phyloP scores from a whole-genome alignment of 768 basidiomycete species.

The Trichaptum fuscoviolaceum region DNA sequence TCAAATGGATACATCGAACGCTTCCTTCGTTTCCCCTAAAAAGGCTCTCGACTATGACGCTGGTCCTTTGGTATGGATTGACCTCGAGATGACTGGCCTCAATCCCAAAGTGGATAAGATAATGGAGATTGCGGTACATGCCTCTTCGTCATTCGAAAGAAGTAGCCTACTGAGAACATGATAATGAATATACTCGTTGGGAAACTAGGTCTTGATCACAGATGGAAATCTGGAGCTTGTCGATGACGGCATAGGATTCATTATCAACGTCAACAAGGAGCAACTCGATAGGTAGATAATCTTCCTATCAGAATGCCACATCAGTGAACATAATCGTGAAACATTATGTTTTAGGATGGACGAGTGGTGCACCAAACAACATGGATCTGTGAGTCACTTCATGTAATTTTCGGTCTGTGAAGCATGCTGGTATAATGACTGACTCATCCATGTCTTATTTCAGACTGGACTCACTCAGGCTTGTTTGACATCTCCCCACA shows the following conservation, averaged over 20 bases:
- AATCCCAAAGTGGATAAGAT: conserved; percentile 61
- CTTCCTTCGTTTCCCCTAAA: neutral
- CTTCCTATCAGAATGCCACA: conserved; percentile 7
- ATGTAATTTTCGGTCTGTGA: neutral
- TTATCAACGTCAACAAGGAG: conserved; percentile 68
- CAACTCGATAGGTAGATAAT: conserved; percentile 60
- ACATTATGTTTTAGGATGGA: conserved; percentile 55
- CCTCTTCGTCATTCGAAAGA: conserved; percentile 1
- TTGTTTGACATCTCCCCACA: conserved; percentile 67
- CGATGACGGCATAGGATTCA: conserved; percentile 73
- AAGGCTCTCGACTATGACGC: conserved; percentile 37
- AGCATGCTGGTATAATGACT: neutral
- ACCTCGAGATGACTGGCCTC: conserved; percentile 87
- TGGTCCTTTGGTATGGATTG: conserved; percentile 77
- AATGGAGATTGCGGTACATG: conserved; percentile 69
- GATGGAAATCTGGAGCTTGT: conserved; percentile 77
- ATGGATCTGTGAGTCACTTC: conserved; percentile 37
- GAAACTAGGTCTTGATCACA: conserved; percentile 80
- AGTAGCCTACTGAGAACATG: neutral
- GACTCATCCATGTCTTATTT: neutral
- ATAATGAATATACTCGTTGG: neutral
- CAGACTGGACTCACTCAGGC: conserved; percentile 81
- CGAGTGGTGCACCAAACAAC: conserved; percentile 82
- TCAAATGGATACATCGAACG: neutral
- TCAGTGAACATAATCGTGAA: conserved; percentile 4